Conservation (phyloP, 1,284 basidiomycete genomes). For the Somion occarium region DNA sequence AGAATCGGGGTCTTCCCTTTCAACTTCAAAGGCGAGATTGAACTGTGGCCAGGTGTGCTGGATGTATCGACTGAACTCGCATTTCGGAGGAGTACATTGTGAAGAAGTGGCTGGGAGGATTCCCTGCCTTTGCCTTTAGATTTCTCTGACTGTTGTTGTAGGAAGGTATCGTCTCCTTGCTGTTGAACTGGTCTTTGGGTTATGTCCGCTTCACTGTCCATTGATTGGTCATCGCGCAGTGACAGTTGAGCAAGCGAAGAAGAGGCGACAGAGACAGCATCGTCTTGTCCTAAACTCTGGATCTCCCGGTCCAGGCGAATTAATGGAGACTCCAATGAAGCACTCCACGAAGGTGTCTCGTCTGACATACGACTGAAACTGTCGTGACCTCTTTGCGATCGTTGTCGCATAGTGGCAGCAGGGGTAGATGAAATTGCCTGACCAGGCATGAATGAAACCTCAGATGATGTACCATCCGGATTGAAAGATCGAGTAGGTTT, state of each 20-base stretch:
- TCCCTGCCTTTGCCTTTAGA: constrained; percentile 44
- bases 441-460: constrained; percentile 64
- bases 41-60: constrained; percentile 9
- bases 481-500: constrained; percentile 24
- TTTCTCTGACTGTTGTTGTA: constrained; percentile 11
- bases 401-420: constrained; percentile 48
- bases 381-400: constrained; percentile 33
- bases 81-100: constrained; percentile 47
- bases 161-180: constrained; percentile 6
- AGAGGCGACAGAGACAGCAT: constrained; percentile 18
- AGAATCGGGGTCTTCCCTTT: constrained; percentile 54
- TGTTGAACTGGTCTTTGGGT: constrained; percentile 18
- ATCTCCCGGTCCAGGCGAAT: constrained; percentile 68
- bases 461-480: constrained; percentile 40
- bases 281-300: constrained; percentile 39
- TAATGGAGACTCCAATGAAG: constrained; percentile 73
- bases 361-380: constrained; percentile 36
- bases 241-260: constrained; percentile 14
- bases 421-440: constrained; percentile 71
- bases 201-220: constrained; percentile 18
- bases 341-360: constrained; percentile 53
- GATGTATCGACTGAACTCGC: constrained; percentile 17
- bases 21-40: constrained; percentile 36
- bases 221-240: constrained; percentile 12
- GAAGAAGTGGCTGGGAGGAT: constrained; percentile 35